These are phyloP conservation scores for Cyclotella cryptica DNA, from an alignment of 108 stramenopile species.

Conservation along the genomic window DNA sequence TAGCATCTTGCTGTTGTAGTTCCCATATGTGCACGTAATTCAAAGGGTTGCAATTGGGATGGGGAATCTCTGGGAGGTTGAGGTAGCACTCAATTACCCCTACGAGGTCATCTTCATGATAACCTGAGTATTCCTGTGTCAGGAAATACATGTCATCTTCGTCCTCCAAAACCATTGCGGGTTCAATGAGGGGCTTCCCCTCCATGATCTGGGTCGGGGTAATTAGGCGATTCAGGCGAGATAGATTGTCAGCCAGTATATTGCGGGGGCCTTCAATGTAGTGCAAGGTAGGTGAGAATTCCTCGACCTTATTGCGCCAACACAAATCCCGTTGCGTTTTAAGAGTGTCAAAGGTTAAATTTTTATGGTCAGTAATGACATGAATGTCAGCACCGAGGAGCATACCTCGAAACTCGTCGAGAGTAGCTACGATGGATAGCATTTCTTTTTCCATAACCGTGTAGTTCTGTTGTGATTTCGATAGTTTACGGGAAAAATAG, in stretches of 20 bases:
- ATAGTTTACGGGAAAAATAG: no score
- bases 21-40: not conserved
- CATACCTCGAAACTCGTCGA: constrained; percentile 36
- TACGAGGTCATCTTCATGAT: not conserved
- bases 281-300: constrained; percentile 36
- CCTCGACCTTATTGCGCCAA: no score
- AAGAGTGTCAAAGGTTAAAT: constrained; percentile 31
- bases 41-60: not conserved
- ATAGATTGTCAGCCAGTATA: constrained; percentile 21
- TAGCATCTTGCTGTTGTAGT: constrained; percentile 19
- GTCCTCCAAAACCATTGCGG: constrained; percentile 4
- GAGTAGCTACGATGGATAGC: constrained; percentile 38
- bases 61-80: no score
- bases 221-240: not conserved
- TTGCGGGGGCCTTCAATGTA: constrained; percentile 50
- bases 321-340: constrained; percentile 54
- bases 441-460: no score
- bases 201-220: not conserved
- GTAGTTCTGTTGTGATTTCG: no score
- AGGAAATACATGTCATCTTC: constrained; percentile 7
- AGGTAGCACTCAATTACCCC: constrained; percentile 14
- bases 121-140: constrained; percentile 2
- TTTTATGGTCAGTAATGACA: constrained; percentile 57
- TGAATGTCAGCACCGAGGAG: no score
- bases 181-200: constrained; percentile 17